phyloP scores from a whole-genome alignment of 1,139 yeast species.

The Yamadazyma mexicana region DNA sequence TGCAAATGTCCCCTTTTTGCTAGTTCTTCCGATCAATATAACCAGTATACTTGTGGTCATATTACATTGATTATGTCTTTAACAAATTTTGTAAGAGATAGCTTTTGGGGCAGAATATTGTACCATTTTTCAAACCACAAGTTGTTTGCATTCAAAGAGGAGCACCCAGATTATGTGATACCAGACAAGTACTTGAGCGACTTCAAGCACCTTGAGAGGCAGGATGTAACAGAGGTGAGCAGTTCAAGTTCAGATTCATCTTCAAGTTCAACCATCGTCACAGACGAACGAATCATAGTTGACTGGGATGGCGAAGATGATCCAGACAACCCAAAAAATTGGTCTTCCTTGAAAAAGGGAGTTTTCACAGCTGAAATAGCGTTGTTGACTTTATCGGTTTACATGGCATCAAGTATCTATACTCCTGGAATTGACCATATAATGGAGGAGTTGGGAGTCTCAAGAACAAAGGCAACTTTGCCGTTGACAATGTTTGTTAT shows the following conservation, averaged over 20 bases:
- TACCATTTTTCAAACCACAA: constrained; percentile 36
- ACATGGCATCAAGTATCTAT: constrained; percentile 30
- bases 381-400: constrained; percentile 26
- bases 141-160: constrained; percentile 30
- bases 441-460: constrained; percentile 40
- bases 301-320: constrained; percentile 24
- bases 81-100: no score
- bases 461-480: constrained; percentile 43
- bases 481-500: constrained; percentile 43
- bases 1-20: no score
- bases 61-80: no score
- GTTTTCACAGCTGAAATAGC: constrained; percentile 22
- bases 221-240: neutral
- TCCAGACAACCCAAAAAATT: constrained; percentile 31
- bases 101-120: constrained; percentile 32
- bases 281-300: constrained; percentile 3
- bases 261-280: neutral
- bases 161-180: constrained; percentile 27
- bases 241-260: neutral
- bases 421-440: constrained; percentile 35
- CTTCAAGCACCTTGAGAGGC: neutral
- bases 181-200: constrained; percentile 34
- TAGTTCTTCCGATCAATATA: no score
- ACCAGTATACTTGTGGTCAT: no score
- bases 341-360: constrained; percentile 23